These are phyloP conservation scores for Toxicodendron radicans DNA, from an alignment of 345 rosid species.

Conservation along the genomic window DNA sequence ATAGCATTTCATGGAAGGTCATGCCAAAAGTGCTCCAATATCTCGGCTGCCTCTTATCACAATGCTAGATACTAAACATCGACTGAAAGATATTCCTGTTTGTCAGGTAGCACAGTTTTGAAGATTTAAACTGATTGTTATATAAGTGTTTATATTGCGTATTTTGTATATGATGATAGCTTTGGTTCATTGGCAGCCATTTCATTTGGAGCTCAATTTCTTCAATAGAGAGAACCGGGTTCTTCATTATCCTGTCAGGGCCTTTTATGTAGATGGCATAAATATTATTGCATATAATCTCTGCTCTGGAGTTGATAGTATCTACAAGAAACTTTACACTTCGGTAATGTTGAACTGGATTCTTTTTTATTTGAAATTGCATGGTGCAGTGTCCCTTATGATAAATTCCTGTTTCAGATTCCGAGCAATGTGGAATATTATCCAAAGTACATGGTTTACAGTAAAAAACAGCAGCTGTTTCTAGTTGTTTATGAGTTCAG, in stretches of 20 bases:
- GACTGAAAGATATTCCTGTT: slow-evolving; percentile 81
- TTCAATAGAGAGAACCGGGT: slow-evolving; percentile 89
- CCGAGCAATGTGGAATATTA: slow-evolving; percentile 79
- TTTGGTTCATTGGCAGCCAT: slow-evolving; percentile 64
- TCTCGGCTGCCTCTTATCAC: slow-evolving; percentile 86
- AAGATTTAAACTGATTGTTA: slow-evolving; percentile 16
- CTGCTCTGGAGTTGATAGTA: slow-evolving; percentile 72
- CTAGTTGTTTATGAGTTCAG: slow-evolving; percentile 83
- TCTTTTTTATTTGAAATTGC: slow-evolving; percentile 3
- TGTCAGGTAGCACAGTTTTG: slow-evolving; percentile 59
- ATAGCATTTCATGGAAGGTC: slow-evolving; percentile 99
- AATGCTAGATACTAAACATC: slow-evolving; percentile 64
- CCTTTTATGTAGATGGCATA: slow-evolving; percentile 81
- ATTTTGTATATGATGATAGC: slow-evolving; percentile 30
- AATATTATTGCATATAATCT: slow-evolving; percentile 90
- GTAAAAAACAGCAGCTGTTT: slow-evolving; percentile 75
- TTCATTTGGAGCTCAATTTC: slow-evolving; percentile 97
- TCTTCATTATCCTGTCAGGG: slow-evolving; percentile 93
- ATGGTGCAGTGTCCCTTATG: slow-evolving; percentile 11
- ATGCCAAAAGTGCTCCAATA: slow-evolving; percentile 90
- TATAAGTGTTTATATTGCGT: slow-evolving; percentile 14
- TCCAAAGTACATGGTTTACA: slow-evolving; percentile 69
- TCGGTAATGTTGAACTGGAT: slow-evolving; percentile 48
- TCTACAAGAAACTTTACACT: slow-evolving; percentile 85
- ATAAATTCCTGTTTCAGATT: slow-evolving; percentile 52